Base-by-base conservation (phyloP, 108 stramenopile genomes). In the Discostella stelligeroides region DNA sequence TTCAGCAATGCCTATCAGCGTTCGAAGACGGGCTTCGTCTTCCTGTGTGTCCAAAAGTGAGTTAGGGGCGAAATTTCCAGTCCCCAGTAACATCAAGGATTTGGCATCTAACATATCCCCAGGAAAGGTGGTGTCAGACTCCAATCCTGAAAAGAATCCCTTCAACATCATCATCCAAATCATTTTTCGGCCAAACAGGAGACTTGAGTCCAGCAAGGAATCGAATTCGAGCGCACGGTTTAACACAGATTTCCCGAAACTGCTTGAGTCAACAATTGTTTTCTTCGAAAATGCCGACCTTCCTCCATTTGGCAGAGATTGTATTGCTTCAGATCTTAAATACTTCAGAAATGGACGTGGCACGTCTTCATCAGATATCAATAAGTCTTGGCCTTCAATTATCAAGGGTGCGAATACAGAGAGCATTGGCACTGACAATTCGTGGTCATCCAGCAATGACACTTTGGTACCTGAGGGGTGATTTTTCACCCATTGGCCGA, bases 1-100 rank as follows among this genome's bases (percentile, higher is more conserved):
- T n/a, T 79, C 68, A 17, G 75, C 91, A 55, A 83, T 77, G n/a
- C 62, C 60, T 21, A 89, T 75, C 39, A 85, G 42, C 34, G 51
- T 12, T 23, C 75, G 46, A 0, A 84, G 63, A 58, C 20, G 62
- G 24, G 20, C 11, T n/a, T 69, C 38, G 23, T 68, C 62, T 18
- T 14, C 29, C 48, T 67, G 80, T 48, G 64, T 70, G 15, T 76
- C 72, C 28, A 82, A 30, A 25, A 58, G 34, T n/a, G 41, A 53
- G 18, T 6, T 6, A 51, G 42, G 29, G 29, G 28, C 47, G 38
- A 27, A 17, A 39, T 29, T 14, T 40, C 58, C 34, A 23, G 27
- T 37, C 39, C 59, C 67, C 38, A 79, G 59, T 55, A 60, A 41
- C 4, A 67, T 27, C 29, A 79, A 27, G 0, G 27, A 24, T 49